A percentile compares a stretch with the other conserved stretches of the same genome.
phyloP scores from a whole-genome alignment of 2,329 filamentous ascomycete species.

The Verticillium longisporum region DNA sequence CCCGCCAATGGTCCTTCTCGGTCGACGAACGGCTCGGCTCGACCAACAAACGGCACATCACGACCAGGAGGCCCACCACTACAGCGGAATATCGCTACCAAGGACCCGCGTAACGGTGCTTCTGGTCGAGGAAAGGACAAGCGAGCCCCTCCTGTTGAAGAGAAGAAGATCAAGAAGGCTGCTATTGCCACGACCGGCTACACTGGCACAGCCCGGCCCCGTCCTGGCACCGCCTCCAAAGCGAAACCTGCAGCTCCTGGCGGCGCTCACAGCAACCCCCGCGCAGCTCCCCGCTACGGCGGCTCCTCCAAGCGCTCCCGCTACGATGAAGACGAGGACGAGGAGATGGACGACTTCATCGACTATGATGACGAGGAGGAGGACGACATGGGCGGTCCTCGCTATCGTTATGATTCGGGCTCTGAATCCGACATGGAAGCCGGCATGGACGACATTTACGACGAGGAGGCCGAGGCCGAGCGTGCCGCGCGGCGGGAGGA shows the following conservation, averaged over 20 bases:
- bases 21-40: neutral
- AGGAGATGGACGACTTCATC: slow-evolving; percentile 55
- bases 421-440: slow-evolving; percentile 74
- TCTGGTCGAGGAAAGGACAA: slow-evolving; percentile 14
- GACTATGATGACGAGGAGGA: slow-evolving; percentile 54
- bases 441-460: slow-evolving; percentile 64
- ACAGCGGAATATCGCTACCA: neutral
- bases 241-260: slow-evolving; percentile 25
- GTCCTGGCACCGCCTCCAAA: slow-evolving; percentile 29
- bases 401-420: slow-evolving; percentile 55
- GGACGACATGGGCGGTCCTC: slow-evolving; percentile 24
- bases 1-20: neutral
- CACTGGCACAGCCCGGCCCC: slow-evolving; percentile 57
- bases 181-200: slow-evolving; percentile 58
- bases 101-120: slow-evolving; percentile 11
- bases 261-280: slow-evolving; percentile 30
- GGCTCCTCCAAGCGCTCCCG: slow-evolving; percentile 24
- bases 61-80: neutral
- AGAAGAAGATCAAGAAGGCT: slow-evolving; percentile 56
- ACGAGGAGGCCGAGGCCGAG: slow-evolving; percentile 60
- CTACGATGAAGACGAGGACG: slow-evolving; percentile 55
- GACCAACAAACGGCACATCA: neutral
- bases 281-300: slow-evolving; percentile 13
- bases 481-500: slow-evolving; percentile 61
- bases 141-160: slow-evolving; percentile 20